Evolutionary conservation across 768 basidiomycete genomes (phyloP).

Genomic region (Lactifluus volemus): DNA sequence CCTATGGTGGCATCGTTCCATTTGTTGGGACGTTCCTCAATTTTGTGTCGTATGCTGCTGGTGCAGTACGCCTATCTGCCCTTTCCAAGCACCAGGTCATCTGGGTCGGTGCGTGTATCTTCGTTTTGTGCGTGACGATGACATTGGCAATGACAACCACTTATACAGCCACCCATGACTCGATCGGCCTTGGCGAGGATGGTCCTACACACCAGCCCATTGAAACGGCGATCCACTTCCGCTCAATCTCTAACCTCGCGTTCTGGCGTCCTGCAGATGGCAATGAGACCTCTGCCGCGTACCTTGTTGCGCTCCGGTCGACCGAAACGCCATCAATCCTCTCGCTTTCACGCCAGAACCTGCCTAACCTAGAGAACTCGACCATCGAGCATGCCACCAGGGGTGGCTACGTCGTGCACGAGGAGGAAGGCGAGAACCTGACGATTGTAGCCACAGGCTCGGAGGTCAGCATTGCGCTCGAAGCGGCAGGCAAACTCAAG

Average conservation of each 20-base stretch:
- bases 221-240: slow-evolving; percentile 79
- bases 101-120: slow-evolving; percentile 66
- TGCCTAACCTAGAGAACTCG: slow-evolving; percentile 86
- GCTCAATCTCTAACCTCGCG: slow-evolving; percentile 84
- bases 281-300: slow-evolving; percentile 94
- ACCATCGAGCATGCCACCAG: slow-evolving; percentile 73
- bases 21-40: slow-evolving; percentile 93
- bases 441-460: slow-evolving; percentile 86
- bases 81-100: slow-evolving; percentile 85
- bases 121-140: neutral
- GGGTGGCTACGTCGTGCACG: slow-evolving; percentile 87
- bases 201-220: slow-evolving; percentile 96
- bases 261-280: slow-evolving; percentile 94
- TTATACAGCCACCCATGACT: slow-evolving; percentile 79
- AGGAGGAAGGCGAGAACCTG: slow-evolving; percentile 70
- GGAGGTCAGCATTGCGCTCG: slow-evolving; percentile 82
- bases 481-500: slow-evolving; percentile 75
- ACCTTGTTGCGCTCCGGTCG: slow-evolving; percentile 69
- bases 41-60: slow-evolving; percentile 90
- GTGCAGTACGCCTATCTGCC: slow-evolving; percentile 86
- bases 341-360: slow-evolving; percentile 80
- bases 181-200: slow-evolving; percentile 88
- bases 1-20: slow-evolving; percentile 88
- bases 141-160: neutral
- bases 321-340: slow-evolving; percentile 74